phyloP scores from a whole-genome alignment of 2,329 filamentous ascomycete species.

The Fusarium metavorans region DNA sequence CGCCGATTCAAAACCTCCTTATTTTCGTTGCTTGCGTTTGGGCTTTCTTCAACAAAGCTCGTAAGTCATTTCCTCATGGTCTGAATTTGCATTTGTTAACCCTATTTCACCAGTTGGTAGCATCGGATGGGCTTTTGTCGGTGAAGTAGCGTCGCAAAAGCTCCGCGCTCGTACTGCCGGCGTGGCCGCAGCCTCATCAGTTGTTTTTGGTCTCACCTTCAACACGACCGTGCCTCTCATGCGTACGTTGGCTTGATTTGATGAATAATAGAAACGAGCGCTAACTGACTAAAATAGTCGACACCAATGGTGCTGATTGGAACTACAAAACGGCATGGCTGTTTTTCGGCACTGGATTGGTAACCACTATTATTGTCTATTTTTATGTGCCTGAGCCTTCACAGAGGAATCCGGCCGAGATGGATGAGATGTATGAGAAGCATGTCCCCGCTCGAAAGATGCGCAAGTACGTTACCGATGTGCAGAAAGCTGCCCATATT shows the following conservation, averaged over 20 bases:
- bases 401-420: neutral
- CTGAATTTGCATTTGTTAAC: neutral
- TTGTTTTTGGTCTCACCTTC: neutral
- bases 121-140: neutral
- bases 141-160: neutral
- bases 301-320: neutral
- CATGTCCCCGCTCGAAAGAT: neutral
- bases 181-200: neutral
- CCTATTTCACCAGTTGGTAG: neutral
- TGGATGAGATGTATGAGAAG: neutral
- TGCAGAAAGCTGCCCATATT: neutral
- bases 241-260: neutral
- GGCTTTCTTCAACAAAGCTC: neutral
- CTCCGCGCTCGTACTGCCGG: neutral
- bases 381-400: neutral
- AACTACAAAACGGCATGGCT: neutral
- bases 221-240: neutral
- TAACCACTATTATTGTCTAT: neutral
- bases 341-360: neutral
- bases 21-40: neutral
- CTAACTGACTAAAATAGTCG: neutral
- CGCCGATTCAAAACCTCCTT: neutral
- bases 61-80: neutral
- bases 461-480: neutral
- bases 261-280: neutral